phyloP scores from a whole-genome alignment of 768 basidiomycete genomes.

The Lepiota venenata region DNA sequence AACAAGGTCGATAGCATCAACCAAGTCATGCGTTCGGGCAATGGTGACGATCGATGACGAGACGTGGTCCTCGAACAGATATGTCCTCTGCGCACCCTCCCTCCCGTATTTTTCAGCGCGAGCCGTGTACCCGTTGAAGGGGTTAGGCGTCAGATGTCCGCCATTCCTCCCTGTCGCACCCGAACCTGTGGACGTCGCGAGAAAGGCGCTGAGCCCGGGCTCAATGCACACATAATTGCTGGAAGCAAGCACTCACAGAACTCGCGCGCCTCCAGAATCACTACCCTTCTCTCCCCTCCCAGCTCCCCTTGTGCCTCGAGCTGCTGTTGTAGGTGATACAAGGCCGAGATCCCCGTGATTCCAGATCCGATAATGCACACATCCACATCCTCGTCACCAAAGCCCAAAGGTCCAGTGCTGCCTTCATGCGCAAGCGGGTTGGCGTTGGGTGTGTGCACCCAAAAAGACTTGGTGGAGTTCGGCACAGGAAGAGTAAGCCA shows the following conservation, averaged over 20 bases:
- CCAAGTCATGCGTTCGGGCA: constrained; percentile 40
- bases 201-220: neutral
- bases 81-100: constrained; percentile 52
- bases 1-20: constrained; percentile 57
- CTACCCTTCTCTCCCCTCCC: constrained; percentile 35
- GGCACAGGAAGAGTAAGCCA: constrained; percentile 42
- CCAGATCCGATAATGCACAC: constrained; percentile 80
- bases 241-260: constrained; percentile 56
- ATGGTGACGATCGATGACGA: constrained; percentile 43
- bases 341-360: constrained; percentile 71
- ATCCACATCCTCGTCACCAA: constrained; percentile 50
- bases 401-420: constrained; percentile 50
- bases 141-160: constrained; percentile 61
- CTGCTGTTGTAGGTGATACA: constrained; percentile 56
- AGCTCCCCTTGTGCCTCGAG: constrained; percentile 4
- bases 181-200: constrained; percentile 42
- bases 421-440: constrained; percentile 70
- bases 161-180: constrained; percentile 84
- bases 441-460: constrained; percentile 56
- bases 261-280: constrained; percentile 81
- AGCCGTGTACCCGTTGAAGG: constrained; percentile 42
- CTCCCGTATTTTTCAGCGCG: constrained; percentile 38
- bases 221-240: neutral
- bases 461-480: constrained; percentile 72
- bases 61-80: constrained; percentile 58